Conservation (phyloP, 495 filamentous ascomycete genomes). For the Aspergillus conjunctus region DNA sequence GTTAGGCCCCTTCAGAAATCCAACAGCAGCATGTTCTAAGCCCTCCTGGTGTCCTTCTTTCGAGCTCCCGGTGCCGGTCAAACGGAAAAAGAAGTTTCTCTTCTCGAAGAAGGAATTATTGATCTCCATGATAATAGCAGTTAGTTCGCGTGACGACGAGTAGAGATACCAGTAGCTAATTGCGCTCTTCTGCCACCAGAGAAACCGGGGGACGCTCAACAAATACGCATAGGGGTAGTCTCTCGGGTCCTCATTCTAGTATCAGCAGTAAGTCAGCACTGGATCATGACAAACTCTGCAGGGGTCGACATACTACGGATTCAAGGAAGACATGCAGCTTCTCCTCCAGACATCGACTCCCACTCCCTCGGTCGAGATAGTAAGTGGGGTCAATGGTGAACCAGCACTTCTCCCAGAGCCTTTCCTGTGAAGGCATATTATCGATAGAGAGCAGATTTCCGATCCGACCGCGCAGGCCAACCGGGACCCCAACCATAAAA, state of each 20-base stretch:
- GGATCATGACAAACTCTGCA: no score
- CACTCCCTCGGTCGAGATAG: background rate
- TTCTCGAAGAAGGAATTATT: constrained; percentile 8
- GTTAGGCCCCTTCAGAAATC: background rate
- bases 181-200: background rate
- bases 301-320: background rate
- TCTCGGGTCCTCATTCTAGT: background rate
- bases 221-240: background rate
- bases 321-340: background rate
- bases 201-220: background rate
- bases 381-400: background rate
- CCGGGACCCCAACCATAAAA: constrained; percentile 26
- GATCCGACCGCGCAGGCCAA: constrained; percentile 24
- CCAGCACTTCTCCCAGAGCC: background rate
- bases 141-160: background rate
- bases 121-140: background rate
- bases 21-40: background rate
- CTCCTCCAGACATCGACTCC: background rate
- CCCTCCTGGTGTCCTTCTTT: no score
- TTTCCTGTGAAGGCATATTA: background rate
- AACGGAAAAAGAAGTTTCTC: background rate
- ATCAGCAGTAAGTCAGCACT: background rate
- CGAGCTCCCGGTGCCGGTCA: background rate
- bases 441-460: constrained; percentile 23
- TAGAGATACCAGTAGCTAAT: background rate